Percentiles rank a stretch among this genome's conserved stretches.
These are phyloP conservation scores for Phytopythium oedochilum DNA, from an alignment of 352 stramenopile genomes.

Conservation along the genomic window DNA sequence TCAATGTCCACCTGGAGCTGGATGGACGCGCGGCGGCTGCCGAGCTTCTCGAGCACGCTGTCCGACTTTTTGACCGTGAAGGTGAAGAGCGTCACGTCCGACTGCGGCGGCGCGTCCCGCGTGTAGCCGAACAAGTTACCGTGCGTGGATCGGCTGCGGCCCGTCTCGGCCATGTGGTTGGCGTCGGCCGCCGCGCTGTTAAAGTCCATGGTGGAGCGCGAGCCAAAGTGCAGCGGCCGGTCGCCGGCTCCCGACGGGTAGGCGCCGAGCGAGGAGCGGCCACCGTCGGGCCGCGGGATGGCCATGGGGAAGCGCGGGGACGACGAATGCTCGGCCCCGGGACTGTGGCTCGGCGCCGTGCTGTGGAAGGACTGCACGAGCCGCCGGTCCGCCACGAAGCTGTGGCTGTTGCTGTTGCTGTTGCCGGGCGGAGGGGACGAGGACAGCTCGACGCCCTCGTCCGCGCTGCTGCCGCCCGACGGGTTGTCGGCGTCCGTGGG, in stretches of 20 bases:
- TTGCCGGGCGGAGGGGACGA: conserved; percentile 4
- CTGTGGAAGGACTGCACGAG: conserved; percentile 16
- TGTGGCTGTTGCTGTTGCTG: background rate
- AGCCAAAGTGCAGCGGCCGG: conserved; percentile 20
- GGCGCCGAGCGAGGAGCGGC: conserved; percentile 36
- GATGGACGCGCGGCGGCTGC: conserved; percentile 79
- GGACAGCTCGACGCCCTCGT: conserved; percentile 14
- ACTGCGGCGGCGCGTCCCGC: conserved; percentile 36
- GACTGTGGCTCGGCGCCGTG: background rate
- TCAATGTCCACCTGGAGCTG: conserved; percentile 83
- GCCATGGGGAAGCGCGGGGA: conserved; percentile 58
- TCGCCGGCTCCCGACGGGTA: conserved; percentile 26
- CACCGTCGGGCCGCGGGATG: conserved; percentile 42
- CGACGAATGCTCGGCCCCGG: conserved; percentile 9
- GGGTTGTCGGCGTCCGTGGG: conserved; percentile 21
- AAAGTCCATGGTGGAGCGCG: conserved; percentile 24
- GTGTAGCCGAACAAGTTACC: conserved; percentile 74
- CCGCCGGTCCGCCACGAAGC: background rate
- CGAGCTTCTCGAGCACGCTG: conserved; percentile 75
- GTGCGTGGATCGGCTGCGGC: conserved; percentile 57
- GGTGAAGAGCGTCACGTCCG: conserved; percentile 75
- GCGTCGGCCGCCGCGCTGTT: conserved; percentile 7
- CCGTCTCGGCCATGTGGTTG: conserved; percentile 60
- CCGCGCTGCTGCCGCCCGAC: conserved; percentile 5
- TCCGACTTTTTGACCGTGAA: conserved; percentile 88